A percentile compares a stretch with the other conserved stretches of the same genome.
These are phyloP conservation scores for Phaseolus coccineus DNA, from an alignment of 331 rosid genomes.

Conservation along the genomic window DNA sequence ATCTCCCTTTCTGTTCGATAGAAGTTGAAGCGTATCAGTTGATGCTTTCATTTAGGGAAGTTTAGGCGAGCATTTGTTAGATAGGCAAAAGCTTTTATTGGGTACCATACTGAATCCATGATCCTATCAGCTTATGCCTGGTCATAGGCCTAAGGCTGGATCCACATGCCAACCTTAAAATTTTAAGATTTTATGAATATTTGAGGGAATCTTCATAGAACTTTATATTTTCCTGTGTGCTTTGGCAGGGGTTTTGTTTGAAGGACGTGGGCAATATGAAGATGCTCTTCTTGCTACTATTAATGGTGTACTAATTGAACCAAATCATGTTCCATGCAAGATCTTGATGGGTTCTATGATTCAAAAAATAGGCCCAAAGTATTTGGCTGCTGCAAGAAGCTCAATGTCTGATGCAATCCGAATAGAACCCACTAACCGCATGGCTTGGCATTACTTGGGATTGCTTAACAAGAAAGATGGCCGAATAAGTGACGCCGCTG, in stretches of 20 bases:
- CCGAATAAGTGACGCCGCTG: conserved; percentile 74
- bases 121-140: background rate
- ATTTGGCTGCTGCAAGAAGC: conserved; percentile 77
- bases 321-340: conserved; percentile 73
- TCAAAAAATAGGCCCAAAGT: conserved; percentile 61
- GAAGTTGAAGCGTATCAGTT: background rate
- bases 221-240: conserved; percentile 23
- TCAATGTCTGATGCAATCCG: conserved; percentile 80
- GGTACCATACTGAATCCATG: background rate
- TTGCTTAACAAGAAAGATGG: conserved; percentile 79
- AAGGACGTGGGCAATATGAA: conserved; percentile 64
- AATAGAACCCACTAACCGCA: conserved; percentile 77
- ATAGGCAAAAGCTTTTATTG: background rate
- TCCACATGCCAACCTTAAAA: conserved; percentile 1
- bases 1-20: background rate
- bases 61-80: background rate
- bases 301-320: conserved; percentile 68
- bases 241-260: conserved; percentile 68
- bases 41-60: background rate
- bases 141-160: background rate
- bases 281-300: conserved; percentile 64
- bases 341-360: conserved; percentile 59
- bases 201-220: background rate
- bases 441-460: conserved; percentile 89
- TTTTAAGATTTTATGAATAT: conserved; percentile 18